Conservation (phyloP, 208 protist genomes). For the Acanthamoeba divionensis region DNA sequence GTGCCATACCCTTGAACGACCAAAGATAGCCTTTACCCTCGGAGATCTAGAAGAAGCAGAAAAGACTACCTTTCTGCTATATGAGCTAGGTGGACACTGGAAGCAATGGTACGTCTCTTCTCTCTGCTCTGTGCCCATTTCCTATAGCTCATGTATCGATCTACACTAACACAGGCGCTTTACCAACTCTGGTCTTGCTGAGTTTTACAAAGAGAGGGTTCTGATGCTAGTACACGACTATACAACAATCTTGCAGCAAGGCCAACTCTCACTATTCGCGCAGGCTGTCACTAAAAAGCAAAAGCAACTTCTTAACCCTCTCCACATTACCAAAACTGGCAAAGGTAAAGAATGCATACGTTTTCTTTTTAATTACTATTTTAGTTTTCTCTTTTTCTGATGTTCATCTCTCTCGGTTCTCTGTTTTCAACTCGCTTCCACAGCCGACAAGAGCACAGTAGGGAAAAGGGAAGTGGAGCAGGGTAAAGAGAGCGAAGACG, state of each 20-base stretch:
- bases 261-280: not conserved
- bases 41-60: conserved; percentile 25
- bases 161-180: conserved; percentile 27
- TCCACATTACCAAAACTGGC: not conserved
- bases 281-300: conserved; percentile 22
- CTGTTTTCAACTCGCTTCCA: not conserved
- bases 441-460: not conserved
- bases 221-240: not conserved
- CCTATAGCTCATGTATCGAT: not conserved
- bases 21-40: not conserved
- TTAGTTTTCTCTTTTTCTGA: not conserved
- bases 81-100: not conserved
- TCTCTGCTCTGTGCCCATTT: not conserved
- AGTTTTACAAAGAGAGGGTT: not conserved
- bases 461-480: not conserved
- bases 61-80: not conserved
- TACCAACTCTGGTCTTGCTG: not conserved
- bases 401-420: not conserved
- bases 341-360: not conserved
- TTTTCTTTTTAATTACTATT: too few relatives aligned
- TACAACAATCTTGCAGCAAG: too few relatives aligned
- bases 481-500: not conserved
- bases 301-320: not conserved
- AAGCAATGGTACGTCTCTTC: conserved; percentile 20
- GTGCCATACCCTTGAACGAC: not conserved